Evolutionary conservation across 1,284 basidiomycete species (phyloP).

Genomic region (Rhodotorula sp.): DNA sequence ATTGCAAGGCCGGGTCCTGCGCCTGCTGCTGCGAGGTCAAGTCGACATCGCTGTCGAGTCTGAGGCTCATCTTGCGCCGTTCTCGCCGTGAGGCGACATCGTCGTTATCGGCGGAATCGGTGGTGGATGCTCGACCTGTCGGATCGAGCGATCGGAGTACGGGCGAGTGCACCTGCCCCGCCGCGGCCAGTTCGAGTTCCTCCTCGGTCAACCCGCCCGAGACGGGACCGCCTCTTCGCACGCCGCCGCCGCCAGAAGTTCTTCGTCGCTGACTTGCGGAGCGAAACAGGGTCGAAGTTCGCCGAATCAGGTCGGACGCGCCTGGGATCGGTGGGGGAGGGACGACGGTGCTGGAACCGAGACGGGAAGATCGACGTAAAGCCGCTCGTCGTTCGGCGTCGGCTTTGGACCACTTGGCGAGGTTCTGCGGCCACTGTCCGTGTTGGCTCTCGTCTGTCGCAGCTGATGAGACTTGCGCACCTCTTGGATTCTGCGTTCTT

Average conservation of each 20-base stretch:
- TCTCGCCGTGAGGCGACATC: not conserved
- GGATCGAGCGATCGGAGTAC: not conserved
- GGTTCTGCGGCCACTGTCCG: not conserved
- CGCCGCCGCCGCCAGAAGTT: not conserved
- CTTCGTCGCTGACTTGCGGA: not conserved
- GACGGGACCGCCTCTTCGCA: not conserved
- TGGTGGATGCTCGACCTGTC: not conserved
- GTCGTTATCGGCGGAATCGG: not conserved
- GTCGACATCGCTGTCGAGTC: not conserved
- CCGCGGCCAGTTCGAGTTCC: conserved; percentile 11
- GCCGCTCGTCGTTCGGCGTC: conserved; percentile 9
- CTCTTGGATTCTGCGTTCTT: conserved; percentile 4
- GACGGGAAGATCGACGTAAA: conserved; percentile 8
- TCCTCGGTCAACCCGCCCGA: not conserved
- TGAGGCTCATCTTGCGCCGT: conserved; percentile 1
- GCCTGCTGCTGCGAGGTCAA: too few relatives aligned
- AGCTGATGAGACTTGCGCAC: not conserved
- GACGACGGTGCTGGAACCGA: conserved; percentile 4
- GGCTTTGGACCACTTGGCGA: conserved; percentile 13
- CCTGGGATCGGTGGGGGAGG: conserved; percentile 3
- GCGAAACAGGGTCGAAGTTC: conserved; percentile 2
- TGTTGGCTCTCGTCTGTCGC: not conserved
- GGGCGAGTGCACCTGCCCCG: not conserved
- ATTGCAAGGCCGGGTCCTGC: not conserved
- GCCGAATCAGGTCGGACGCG: conserved; percentile 5